Evolutionary conservation across 495 filamentous ascomycete genomes (phyloP), one percentile per base, ranked within the genome.

Genomic region (Neurospora africana): DNA sequence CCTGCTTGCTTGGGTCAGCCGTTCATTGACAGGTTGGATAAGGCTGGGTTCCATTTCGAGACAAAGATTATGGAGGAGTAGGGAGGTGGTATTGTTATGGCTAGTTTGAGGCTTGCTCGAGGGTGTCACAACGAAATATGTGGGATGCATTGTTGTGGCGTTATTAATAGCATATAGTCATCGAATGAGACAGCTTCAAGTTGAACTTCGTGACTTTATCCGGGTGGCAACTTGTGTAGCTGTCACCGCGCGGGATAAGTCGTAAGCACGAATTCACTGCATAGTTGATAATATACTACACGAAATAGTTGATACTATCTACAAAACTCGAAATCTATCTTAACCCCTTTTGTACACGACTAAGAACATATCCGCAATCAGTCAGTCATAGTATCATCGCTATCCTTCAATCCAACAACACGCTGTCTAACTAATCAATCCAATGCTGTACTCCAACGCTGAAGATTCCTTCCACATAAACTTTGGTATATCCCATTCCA

Each of bases 1-100:
- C 86, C 93, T n/a, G 91, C 92, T n/a, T 91, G 88, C 44, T 81
- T 97, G 43, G 93, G 93, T 0, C 90, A 94, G 79, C 83, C 84
- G 37, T 94, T 88, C 76, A 85, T 95, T 71, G 90, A 95, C 76
- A 86, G 91, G 53, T 78, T 95, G 72, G 83, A 87, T 17, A 83
- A 85, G 68, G 86, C 83, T 17, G 91, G 91, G 1, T 88, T 92
- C 72, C 86, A 82, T 68, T 82, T 92, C 70, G 88, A 92, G 78
- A 83, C 81, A 61, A 83, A 82, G 74, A 76, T 80, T 3, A 73
- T 84, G 67, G 78, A 72, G 41, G 69, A n/a, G n/a, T 11, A 35
- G 6, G 3, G 4, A 33, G 19, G 23, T 4, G 39, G 35, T 13
- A 21, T 11, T 7, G 37, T 53, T 27, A 23, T 53, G 4, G 44